Conservation (phyloP, 345 rosid species). For the Heritiera littoralis region DNA sequence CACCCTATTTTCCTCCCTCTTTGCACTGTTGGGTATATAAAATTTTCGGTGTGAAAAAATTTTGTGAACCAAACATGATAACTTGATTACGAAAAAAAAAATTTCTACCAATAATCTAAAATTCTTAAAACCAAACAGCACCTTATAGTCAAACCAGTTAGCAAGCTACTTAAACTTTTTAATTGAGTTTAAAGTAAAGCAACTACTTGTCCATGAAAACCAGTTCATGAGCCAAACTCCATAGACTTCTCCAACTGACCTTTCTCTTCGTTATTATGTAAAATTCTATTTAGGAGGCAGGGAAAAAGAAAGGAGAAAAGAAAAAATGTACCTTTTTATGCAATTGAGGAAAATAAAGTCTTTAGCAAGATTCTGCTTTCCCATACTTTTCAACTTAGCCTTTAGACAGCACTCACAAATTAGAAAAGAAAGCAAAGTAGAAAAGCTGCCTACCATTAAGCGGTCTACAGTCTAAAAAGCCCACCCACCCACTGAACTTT, state of each 20-base stretch:
- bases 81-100: too few relatives aligned
- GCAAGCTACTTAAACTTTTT: too few relatives aligned
- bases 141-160: not conserved
- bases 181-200: not conserved
- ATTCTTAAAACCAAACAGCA: too few relatives aligned
- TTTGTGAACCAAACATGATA: too few relatives aligned
- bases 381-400: slow-evolving; percentile 24
- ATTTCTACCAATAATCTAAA: too few relatives aligned
- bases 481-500: slow-evolving; percentile 29
- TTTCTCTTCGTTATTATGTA: not conserved
- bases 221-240: not conserved
- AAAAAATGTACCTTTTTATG: not conserved
- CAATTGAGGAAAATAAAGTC: slow-evolving; percentile 4
- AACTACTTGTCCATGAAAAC: not conserved
- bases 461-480: slow-evolving; percentile 31
- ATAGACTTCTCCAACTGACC: not conserved
- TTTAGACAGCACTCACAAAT: slow-evolving; percentile 33
- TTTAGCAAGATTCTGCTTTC: slow-evolving; percentile 28
- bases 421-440: slow-evolving; percentile 16
- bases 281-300: not conserved
- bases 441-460: slow-evolving; percentile 40
- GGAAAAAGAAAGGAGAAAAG: not conserved
- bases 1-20: too few relatives aligned
- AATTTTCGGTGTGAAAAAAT: too few relatives aligned
- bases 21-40: too few relatives aligned